phyloP scores from a whole-genome alignment of 306 rosid species.

The Prunus campanulata region DNA sequence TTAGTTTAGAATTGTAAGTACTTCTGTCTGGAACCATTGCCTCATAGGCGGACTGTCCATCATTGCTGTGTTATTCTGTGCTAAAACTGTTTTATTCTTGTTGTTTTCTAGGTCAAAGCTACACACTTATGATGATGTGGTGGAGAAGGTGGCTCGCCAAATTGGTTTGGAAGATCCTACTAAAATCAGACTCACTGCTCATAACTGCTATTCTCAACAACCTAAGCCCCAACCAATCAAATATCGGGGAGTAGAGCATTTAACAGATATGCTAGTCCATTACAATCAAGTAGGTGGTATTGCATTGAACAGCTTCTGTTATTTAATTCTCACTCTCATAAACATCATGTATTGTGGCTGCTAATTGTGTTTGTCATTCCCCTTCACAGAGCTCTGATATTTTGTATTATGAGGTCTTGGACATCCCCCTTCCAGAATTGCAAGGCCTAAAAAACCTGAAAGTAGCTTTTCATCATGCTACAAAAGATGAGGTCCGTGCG shows the following conservation, averaged over 20 bases:
- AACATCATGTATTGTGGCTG: slow-evolving; percentile 1
- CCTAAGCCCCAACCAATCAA: slow-evolving; percentile 88
- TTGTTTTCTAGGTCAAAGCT: slow-evolving; percentile 53
- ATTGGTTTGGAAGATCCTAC: slow-evolving; percentile 74
- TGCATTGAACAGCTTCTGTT: slow-evolving; percentile 4
- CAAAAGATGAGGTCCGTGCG: slow-evolving; percentile 72
- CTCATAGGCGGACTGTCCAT: neutral
- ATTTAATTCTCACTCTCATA: neutral
- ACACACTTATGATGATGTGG: slow-evolving; percentile 67
- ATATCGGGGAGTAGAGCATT: slow-evolving; percentile 69
- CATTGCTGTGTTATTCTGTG: neutral
- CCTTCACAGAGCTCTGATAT: slow-evolving; percentile 70
- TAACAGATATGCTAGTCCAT: slow-evolving; percentile 75
- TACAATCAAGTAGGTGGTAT: slow-evolving; percentile 61
- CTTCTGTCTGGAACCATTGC: slow-evolving; percentile 9
- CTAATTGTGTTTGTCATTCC: slow-evolving; percentile 7
- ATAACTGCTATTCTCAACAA: slow-evolving; percentile 85
- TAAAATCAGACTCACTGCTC: slow-evolving; percentile 80
- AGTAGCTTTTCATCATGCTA: slow-evolving; percentile 76
- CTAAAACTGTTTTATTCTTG: neutral
- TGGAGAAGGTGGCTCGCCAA: slow-evolving; percentile 58
- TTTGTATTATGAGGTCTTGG: slow-evolving; percentile 71
- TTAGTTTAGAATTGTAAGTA: slow-evolving; percentile 78
- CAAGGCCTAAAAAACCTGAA: slow-evolving; percentile 74
- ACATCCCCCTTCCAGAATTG: slow-evolving; percentile 82